Base-by-base conservation (phyloP, 495 filamentous ascomycete species). In the Thermothielavioides terrestris region DNA sequence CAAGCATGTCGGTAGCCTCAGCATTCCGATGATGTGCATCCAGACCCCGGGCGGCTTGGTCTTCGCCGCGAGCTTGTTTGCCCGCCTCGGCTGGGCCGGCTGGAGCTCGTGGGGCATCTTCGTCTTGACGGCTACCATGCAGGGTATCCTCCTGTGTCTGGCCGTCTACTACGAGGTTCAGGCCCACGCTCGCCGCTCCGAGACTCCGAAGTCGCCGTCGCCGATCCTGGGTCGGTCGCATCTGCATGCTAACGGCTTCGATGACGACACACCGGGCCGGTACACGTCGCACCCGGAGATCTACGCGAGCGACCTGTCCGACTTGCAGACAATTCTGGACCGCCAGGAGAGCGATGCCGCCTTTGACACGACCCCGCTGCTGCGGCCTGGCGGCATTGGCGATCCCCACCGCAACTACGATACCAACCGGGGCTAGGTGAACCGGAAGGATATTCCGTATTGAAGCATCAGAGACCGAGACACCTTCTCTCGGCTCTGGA, bases 11-110 rank as follows among this genome's bases (percentile, higher is more conserved):
- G 87, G 87, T 30, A 94, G 87, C 60, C 66, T 98, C 49, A 94
- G 88, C 60, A 90, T 98, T 49, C 85, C 89, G 1, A 97, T 95
- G 88, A 98, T 98, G 92, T 85, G 84, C 63, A 95, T 97, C 36
- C 92, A 98, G 65, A 95, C 90, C 0, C 92, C 92, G 0, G 92
- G 92, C 6, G 85, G 84, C 53, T 82, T 94, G 57, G 69, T 97
- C 18, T 97, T 90, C 74, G 88, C 90, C 2, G 82, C 73, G 15
- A 97, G 90, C 67, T 66, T 98, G 27, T 86, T 84, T 15, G 82
- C 78, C 10, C 78, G 92, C 38, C 74, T 95, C 31, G 92, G 92
- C 6, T 69, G 68, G 65, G 80, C 78, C 18, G 91, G 88, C 11
- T 98, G 92, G 92, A 97, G 94, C 67, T 85, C 87, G 1, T 98